These are phyloP conservation scores for Aegilops tauschii DNA, from an alignment of 176 grass and related monocot genomes.

Conservation along the genomic window DNA sequence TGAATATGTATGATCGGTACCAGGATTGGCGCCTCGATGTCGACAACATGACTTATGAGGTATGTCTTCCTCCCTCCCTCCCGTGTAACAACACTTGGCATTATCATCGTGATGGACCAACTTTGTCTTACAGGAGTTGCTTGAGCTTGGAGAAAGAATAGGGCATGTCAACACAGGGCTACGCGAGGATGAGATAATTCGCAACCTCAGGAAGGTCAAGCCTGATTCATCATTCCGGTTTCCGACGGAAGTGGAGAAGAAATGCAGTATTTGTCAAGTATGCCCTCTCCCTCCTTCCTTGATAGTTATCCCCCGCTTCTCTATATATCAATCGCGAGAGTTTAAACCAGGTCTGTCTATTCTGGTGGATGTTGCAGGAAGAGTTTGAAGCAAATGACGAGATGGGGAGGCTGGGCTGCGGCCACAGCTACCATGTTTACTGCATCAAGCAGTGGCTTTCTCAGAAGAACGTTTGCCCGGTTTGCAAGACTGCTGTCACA, in stretches of 20 bases:
- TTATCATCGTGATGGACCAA: background rate
- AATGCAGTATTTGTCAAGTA: constrained; percentile 97
- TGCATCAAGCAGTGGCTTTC: constrained; percentile 99
- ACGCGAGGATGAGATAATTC: constrained; percentile 84
- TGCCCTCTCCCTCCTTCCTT: background rate
- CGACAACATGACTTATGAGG: constrained; percentile 97
- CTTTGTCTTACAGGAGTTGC: constrained; percentile 60
- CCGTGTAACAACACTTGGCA: background rate
- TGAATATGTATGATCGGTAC: constrained; percentile 69
- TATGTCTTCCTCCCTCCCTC: background rate
- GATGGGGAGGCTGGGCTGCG: constrained; percentile 80
- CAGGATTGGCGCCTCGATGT: constrained; percentile 93
- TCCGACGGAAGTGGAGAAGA: constrained; percentile 61
- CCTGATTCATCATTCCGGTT: constrained; percentile 45
- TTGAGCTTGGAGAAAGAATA: constrained; percentile 87
- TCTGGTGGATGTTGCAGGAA: constrained; percentile 44
- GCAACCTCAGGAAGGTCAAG: constrained; percentile 54
- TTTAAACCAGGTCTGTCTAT: background rate
- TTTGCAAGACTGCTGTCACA: constrained; percentile 90
- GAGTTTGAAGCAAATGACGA: constrained; percentile 90
- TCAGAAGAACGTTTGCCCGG: constrained; percentile 92
- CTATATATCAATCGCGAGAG: no score
- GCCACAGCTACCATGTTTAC: constrained; percentile 83
- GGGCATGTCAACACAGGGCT: constrained; percentile 91
- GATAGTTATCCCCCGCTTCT: background rate